phyloP scores from a whole-genome alignment of 2,329 filamentous ascomycete species.

The Cordyceps javanica region DNA sequence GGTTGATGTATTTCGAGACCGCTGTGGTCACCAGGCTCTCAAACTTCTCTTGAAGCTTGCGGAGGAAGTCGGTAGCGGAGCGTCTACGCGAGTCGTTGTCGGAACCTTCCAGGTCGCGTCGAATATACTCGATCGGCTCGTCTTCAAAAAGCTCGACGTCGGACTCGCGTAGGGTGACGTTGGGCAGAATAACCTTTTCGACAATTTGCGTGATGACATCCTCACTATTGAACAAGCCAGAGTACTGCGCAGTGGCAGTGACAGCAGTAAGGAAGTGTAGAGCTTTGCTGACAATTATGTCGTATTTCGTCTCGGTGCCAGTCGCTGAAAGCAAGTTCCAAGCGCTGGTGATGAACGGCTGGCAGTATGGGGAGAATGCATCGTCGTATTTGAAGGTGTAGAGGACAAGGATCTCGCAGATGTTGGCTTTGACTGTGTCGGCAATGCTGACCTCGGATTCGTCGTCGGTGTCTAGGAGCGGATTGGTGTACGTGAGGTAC shows the following conservation, averaged over 20 bases:
- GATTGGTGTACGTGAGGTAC: conserved; percentile 85
- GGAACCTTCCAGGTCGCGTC: conserved; percentile 89
- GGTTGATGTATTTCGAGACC: conserved; percentile 80
- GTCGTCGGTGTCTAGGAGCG: conserved; percentile 75
- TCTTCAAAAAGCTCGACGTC: conserved; percentile 97
- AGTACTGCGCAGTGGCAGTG: conserved; percentile 70
- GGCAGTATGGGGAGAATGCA: conserved; percentile 74
- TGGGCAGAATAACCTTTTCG: conserved; percentile 92
- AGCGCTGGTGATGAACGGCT: conserved; percentile 79
- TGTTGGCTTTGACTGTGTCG: conserved; percentile 86
- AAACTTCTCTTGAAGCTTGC: conserved; percentile 83
- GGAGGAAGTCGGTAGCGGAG: conserved; percentile 90
- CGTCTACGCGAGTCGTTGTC: conserved; percentile 89
- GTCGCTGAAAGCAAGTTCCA: conserved; percentile 88
- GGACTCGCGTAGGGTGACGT: conserved; percentile 83
- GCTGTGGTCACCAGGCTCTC: conserved; percentile 78
- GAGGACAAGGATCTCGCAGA: conserved; percentile 83
- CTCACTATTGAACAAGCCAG: conserved; percentile 78
- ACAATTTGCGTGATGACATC: conserved; percentile 78
- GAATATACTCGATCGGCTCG: conserved; percentile 97
- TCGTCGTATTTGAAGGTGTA: conserved; percentile 96
- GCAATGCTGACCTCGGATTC: conserved; percentile 81
- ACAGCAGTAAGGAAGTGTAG: conserved; percentile 92
- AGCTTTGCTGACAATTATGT: conserved; percentile 88
- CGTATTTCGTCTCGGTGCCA: conserved; percentile 85